A percentile compares a stretch with the other conserved stretches of the same genome.
Conservation (phyloP, 129 eudicot genomes). For the Helianthus annuus region HanXRQr2.0-SUNRISE NC_035441.2:86943987-86944486, state of each 20-base stretch:
- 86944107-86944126: no score
- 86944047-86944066: no score
- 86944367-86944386: constrained; percentile 55
- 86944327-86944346: neutral
- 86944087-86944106: no score
- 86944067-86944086: no score
- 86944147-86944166: no score
- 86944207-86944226: no score
- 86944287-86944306: neutral
- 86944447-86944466: constrained; percentile 44
- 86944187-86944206: no score
- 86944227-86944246: neutral
- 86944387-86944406: constrained; percentile 39
- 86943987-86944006: no score
- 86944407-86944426: constrained; percentile 32
- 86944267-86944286: neutral
- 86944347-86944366: neutral
- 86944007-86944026: no score
- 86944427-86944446: constrained; percentile 32
- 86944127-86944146: neutral
- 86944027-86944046: no score
- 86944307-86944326: neutral
- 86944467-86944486: constrained; percentile 51
- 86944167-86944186: no score
- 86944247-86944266: neutral